Conservation (phyloP, 768 basidiomycete genomes). For the Suillus cothurnatus region DNA sequence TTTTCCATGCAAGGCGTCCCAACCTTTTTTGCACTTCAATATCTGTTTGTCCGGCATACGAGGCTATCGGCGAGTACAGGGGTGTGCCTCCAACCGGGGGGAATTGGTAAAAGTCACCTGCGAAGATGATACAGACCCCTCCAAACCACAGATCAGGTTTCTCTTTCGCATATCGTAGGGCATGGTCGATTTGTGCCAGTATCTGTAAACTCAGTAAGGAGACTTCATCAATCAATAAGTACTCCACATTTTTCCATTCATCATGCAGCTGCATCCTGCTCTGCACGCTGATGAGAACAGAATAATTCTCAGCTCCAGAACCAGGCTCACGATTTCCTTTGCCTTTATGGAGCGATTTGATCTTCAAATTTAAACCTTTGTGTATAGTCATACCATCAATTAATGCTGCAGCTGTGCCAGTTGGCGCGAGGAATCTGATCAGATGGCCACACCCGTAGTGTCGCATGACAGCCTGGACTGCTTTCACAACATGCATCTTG, state of each 20-base stretch:
- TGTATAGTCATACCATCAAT: slow-evolving; percentile 35
- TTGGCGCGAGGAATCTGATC: slow-evolving; percentile 31
- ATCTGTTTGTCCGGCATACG: slow-evolving; percentile 2
- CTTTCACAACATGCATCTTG: slow-evolving; percentile 34
- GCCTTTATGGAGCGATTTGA: slow-evolving; percentile 17
- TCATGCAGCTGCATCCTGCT: slow-evolving; percentile 18
- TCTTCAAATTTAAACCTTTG: slow-evolving; percentile 25
- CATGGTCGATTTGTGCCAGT: slow-evolving; percentile 31
- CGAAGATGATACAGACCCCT: slow-evolving; percentile 32
- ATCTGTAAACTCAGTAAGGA: slow-evolving; percentile 29
- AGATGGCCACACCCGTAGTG: slow-evolving; percentile 21
- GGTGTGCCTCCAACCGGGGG: slow-evolving; percentile 32
- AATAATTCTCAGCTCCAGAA: slow-evolving; percentile 12
- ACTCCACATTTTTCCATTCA: slow-evolving; percentile 29
- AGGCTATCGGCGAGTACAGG: slow-evolving; percentile 27
- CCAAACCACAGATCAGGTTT: slow-evolving; percentile 29
- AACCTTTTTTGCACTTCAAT: neutral
- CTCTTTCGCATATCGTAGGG: slow-evolving; percentile 28
- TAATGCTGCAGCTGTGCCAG: slow-evolving; percentile 32
- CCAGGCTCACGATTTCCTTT: slow-evolving; percentile 18
- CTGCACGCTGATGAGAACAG: slow-evolving; percentile 17
- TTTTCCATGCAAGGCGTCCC: slow-evolving; percentile 19
- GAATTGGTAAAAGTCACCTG: slow-evolving; percentile 38
- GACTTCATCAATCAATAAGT: slow-evolving; percentile 33
- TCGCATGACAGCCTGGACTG: slow-evolving; percentile 26